Evolutionary conservation across 495 filamentous ascomycete species (phyloP), one percentile per base, ranked within the genome.

Genomic region (Penicillium bialowiezense): DNA sequence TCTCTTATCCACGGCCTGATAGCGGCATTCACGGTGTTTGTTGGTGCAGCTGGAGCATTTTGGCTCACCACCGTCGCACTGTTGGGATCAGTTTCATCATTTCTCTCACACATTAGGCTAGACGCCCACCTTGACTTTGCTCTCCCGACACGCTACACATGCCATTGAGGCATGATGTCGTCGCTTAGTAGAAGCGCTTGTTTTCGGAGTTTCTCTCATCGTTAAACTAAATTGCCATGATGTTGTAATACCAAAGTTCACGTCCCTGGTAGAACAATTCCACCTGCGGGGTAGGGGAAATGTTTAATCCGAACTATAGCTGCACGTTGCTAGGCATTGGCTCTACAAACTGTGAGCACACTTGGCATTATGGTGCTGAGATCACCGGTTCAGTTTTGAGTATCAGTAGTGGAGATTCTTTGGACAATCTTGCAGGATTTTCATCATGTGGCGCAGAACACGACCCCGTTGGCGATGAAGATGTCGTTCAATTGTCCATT

Each of bases 91-190:
- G 46, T 18, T 20, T 48, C 10, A 7, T 19, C 12, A 28, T 34
- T 26, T 9, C 5, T 6, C 23, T 10, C 32, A 4, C 8, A 4
- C 23, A 8, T 8, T 21, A 6, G 19, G 20, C 17, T 19, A 26
- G 15, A 37, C 10, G 17, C 19, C 32, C 31, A 65, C 62, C 54
- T 64, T 67, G n/a, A 64, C 56, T 44, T 64, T 67, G 17, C 61
- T 58, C 32, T 67, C 61, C 12, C 63, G 52, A 34, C 63, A 67
- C 13, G 60, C 34, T 6, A 50, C 40, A 24, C 63, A 67, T 14
- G 63, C 63, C 36, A 55, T 64, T 2, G 55, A 55, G 34, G 58
- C 63, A 55, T 64, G 53, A 21, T 31, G 33, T 7, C 36, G 34
- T 20, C 19, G 43, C 28, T 32, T 33, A 13, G 10, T 7, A 1